Evolutionary conservation across 106 monocot species (phyloP), one percentile per base, ranked within the genome.

Genomic region (Platanthera zijinensis): DNA sequence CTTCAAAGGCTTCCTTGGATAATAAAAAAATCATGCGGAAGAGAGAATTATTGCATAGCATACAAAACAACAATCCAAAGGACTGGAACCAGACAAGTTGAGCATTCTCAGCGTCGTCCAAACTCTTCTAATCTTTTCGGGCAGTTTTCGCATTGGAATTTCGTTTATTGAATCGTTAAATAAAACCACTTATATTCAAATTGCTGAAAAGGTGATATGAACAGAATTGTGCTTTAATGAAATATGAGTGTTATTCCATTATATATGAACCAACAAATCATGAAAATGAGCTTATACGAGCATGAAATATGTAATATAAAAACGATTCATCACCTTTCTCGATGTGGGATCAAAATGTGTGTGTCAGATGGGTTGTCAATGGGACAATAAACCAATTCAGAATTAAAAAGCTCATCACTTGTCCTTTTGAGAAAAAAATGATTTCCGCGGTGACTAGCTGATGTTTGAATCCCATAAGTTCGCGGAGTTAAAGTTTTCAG

Each of bases 251-350:
- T n/a, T n/a, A n/a, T n/a, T n/a, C n/a, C n/a, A n/a, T n/a, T n/a
- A n/a, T n/a, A n/a, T n/a, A n/a, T n/a, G n/a, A n/a, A n/a, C n/a
- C n/a, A n/a, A n/a, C n/a, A n/a, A n/a, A n/a, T n/a, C n/a, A n/a
- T n/a, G n/a, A n/a, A n/a, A n/a, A n/a, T n/a, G n/a, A n/a, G n/a
- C n/a, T n/a, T 6, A 47, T 69, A 46, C 17, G 15, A 7, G 17
- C 14, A 6, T 4, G 47, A 39, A 69, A 66, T 66, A 47, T 46
- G 15, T 8, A 15, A 14, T 46, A 46, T 14, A 47, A 52, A n/a
- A n/a, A n/a, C n/a, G n/a, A n/a, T n/a, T n/a, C n/a, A n/a, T n/a
- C 84, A 99, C 97, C 94, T 99, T 86, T 89, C 91, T 78, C 94
- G 86, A 72, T 99, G 97, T 51, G 89, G 91, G 74, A 99, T 86